Base-by-base conservation (phyloP, 805 yeast species). In the Wickerhamomyces sydowiorum region DNA sequence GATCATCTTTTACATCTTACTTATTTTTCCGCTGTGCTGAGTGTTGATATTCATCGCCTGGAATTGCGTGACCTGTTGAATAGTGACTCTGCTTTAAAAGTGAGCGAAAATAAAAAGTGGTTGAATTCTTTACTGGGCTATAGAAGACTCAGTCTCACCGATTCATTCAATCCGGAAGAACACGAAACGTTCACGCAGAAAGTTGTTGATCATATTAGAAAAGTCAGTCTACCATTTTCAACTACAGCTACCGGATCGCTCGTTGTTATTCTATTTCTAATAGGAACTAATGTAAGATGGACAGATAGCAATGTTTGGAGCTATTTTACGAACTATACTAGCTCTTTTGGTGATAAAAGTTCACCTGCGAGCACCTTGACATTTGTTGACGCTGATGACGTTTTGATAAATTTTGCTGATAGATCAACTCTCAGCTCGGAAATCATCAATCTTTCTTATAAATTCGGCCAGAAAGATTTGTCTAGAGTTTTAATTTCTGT, bases 1-100 rank as follows among this genome's bases (percentile, higher is more conserved):
- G 86, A 83, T 48, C 83, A 78, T 53, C 43, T 73, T 5, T 62
- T 86, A 30, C 87, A 81, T 49, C 54, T 78, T 38, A 75, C 90
- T 1, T 86, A 70, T 57, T 75, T 85, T 44, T 65, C 80, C 1
- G 78, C 88, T 0, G 76, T 85, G 1, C 62, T 86, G 24, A 70
- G 82, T 15, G 74, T 86, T 30, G 95, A 87, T 61, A 62, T 80
- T 24, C 72, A 80, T 37, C 69, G 87, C 41, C 58, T 74, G 22
- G 90, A 82, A 49, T 66, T 82, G 15, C 73, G 73, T 14, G 87
- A 80, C 45, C 56, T 80, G 12, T 55, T 75, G 8, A 49, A 35
- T 5, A 37, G 23, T 32, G 15, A 18, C 29, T 48, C 8, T 46
- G 50, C 49, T 34, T 32, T 7, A 37, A 25, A 6, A 19, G 31